Evolutionary conservation across 805 yeast species (phyloP).

Genomic region (Candida andamanensis): DNA sequence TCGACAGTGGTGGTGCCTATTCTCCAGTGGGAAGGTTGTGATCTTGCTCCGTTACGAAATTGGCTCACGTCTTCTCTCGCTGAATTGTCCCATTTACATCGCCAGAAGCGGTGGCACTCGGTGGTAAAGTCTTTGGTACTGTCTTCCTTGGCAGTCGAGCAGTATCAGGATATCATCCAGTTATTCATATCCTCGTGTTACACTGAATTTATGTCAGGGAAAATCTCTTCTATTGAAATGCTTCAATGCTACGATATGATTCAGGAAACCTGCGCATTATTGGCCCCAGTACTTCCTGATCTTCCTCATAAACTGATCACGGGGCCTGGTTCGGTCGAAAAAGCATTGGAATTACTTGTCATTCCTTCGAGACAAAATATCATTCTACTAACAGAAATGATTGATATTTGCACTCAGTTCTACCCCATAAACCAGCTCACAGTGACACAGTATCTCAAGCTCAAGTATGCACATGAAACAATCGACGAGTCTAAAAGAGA

Average conservation of each 20-base stretch:
- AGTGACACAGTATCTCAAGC: slow-evolving; percentile 21
- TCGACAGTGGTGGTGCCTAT: slow-evolving; percentile 25
- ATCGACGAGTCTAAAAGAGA: slow-evolving; percentile 20
- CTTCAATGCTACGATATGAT: slow-evolving; percentile 25
- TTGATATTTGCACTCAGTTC: slow-evolving; percentile 27
- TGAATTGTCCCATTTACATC: slow-evolving; percentile 4
- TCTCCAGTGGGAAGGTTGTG: slow-evolving; percentile 14
- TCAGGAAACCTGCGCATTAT: slow-evolving; percentile 13
- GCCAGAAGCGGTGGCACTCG: slow-evolving; percentile 19
- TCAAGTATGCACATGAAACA: slow-evolving; percentile 14
- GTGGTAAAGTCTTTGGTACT: slow-evolving; percentile 13
- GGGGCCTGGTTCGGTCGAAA: no score
- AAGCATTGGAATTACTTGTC: no score
- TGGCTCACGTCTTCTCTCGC: slow-evolving; percentile 17
- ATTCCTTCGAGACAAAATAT: slow-evolving; percentile 15
- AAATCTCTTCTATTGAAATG: slow-evolving; percentile 21
- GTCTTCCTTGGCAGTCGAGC: slow-evolving; percentile 5
- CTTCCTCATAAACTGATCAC: no score
- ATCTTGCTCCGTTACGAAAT: slow-evolving; percentile 20
- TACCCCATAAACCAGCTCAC: slow-evolving; percentile 33
- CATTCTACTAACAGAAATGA: slow-evolving; percentile 14
- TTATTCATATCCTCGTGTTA: slow-evolving; percentile 20
- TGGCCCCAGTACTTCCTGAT: slow-evolving; percentile 8
- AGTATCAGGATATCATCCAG: slow-evolving; percentile 13
- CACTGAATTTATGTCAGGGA: no score